phyloP scores from a whole-genome alignment of 768 basidiomycete species.

The Coprinellus micaceus region DNA sequence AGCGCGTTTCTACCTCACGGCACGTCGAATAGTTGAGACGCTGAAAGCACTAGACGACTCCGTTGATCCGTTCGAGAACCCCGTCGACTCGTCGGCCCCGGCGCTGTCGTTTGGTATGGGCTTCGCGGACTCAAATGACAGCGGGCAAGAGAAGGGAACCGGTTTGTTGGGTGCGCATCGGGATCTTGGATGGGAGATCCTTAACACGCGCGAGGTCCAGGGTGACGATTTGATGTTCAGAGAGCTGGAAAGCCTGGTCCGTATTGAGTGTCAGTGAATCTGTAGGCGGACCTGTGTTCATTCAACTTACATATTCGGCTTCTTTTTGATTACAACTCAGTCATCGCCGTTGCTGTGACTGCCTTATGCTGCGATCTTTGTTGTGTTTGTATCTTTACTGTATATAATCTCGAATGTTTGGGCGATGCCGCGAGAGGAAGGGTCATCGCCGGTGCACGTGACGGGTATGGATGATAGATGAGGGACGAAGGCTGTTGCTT shows the following conservation, averaged over 20 bases:
- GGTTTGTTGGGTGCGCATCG: slow-evolving; percentile 72
- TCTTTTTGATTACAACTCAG: slow-evolving; percentile 13
- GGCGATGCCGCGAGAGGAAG: not conserved
- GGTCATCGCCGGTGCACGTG: not conserved
- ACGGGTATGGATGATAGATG: not conserved
- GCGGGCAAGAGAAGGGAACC: slow-evolving; percentile 62
- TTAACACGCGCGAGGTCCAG: slow-evolving; percentile 63
- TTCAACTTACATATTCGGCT: slow-evolving; percentile 1
- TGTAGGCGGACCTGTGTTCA: slow-evolving; percentile 10
- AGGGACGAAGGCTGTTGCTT: slow-evolving; percentile 3
- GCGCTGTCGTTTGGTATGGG: slow-evolving; percentile 83
- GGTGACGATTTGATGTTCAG: slow-evolving; percentile 66
- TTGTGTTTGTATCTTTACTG: slow-evolving; percentile 9
- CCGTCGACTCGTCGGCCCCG: slow-evolving; percentile 53
- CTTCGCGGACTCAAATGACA: slow-evolving; percentile 71
- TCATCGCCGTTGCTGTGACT: too few species aligned
- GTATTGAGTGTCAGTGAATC: slow-evolving; percentile 60
- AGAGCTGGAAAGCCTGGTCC: slow-evolving; percentile 75
- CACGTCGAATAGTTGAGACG: slow-evolving; percentile 69
- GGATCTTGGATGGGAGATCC: slow-evolving; percentile 66
- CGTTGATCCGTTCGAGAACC: slow-evolving; percentile 72
- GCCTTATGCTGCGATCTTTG: slow-evolving; percentile 1
- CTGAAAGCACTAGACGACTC: slow-evolving; percentile 77
- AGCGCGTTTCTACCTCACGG: slow-evolving; percentile 47
- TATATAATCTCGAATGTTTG: not conserved